Evolutionary conservation across 2,329 filamentous ascomycete genomes (phyloP), one percentile per base, ranked within the genome.

Genomic region (Scopulariopsis brevicaulis): DNA sequence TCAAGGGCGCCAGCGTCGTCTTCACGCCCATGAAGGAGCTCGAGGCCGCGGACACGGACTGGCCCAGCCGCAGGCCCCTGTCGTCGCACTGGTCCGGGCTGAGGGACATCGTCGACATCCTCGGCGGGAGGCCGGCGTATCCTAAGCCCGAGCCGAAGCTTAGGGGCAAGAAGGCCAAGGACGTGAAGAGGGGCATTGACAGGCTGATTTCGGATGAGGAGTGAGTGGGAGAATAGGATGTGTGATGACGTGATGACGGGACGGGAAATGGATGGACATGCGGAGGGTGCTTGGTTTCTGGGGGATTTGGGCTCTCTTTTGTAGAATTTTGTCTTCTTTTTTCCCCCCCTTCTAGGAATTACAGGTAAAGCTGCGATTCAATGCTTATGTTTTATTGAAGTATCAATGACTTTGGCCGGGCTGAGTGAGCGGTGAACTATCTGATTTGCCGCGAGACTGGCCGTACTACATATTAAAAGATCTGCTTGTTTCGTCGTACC

Each of bases 1-100:
- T 99, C 69, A 86, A 90, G 73, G 92, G 92, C 24, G 91, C 91
- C 1, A 85, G 87, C 66, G 89, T 99, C 11, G 83, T 92, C n/a
- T 96, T 97, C 71, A 87, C 84, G 10, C 79, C 87, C 0, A 89
- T 97, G 82, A 81, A 85, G 65, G 80, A 83, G 51, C 80, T 97
- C 10, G 94, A 97, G 75, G 82, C 83, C 64, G 82, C 83, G 25
- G 89, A 92, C 66, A 97, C 94, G 4, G 93, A 99, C 74, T 99
- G 94, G 94, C 83, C 85, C 63, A 91, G 95, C 71, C 80, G 94
- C 55, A 80, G 94, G 55, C 93, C 94, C 53, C 89, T 84, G 73
- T 74, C 84, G 58, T 89, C 94, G 64, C 92, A 90, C 76, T 99
- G 94, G 94, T 76, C 89, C 65, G 79, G 78, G 55, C 76, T 96